Conservation (phyloP, 1,284 basidiomycete genomes). For the Sanghuangporus baumii region DNA sequence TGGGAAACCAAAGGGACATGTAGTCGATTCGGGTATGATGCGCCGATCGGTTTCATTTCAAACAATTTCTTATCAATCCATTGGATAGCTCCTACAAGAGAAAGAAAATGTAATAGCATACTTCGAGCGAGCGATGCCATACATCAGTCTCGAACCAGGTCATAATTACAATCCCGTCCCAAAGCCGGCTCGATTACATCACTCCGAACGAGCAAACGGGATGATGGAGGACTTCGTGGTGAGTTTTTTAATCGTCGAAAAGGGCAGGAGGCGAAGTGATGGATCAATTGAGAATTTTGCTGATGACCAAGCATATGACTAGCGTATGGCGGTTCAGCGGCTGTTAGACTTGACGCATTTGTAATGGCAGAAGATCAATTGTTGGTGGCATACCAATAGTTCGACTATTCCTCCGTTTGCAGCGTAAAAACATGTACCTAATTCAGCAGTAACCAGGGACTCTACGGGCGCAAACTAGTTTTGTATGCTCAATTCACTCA, state of each 20-base stretch:
- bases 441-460: too few relatives aligned
- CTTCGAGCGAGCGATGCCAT: slow-evolving; percentile 7
- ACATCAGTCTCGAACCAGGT: not conserved
- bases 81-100: slow-evolving; percentile 1
- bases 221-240: slow-evolving; percentile 4
- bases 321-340: not conserved
- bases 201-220: not conserved
- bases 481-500: too few relatives aligned
- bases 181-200: slow-evolving; percentile 1
- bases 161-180: slow-evolving; percentile 2
- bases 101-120: not conserved
- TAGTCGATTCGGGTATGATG: not conserved
- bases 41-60: not conserved
- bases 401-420: too few relatives aligned
- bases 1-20: slow-evolving; percentile 4
- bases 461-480: too few relatives aligned
- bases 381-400: too few relatives aligned
- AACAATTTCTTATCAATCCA: not conserved
- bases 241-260: slow-evolving; percentile 7
- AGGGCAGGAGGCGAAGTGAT: not conserved
- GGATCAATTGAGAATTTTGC: not conserved
- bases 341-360: too few relatives aligned
- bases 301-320: not conserved
- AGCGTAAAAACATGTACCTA: too few relatives aligned
- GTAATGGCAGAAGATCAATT: too few relatives aligned